Base-by-base conservation (phyloP, 2,329 filamentous ascomycete genomes). In the Bipolaris oryzae region DNA sequence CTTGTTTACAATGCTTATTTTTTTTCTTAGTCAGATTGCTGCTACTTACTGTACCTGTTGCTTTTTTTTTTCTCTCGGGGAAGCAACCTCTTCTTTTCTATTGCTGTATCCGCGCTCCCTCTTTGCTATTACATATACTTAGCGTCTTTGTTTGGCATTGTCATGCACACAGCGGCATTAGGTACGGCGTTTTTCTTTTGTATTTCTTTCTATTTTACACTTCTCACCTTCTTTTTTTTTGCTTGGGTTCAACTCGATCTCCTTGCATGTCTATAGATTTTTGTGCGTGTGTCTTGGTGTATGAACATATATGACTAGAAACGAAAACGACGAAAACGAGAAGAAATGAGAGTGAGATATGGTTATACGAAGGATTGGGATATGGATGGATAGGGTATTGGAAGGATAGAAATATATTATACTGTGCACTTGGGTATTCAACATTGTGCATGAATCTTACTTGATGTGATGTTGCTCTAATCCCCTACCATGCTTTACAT, bases 101-200 rank as follows among this genome's bases (percentile, higher is more conserved):
- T n/a, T n/a, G n/a, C 13, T n/a, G 13, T 35, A 15, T 35, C n/a
- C 13, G 39, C 20, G 15, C 39, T n/a, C n/a, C n/a, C 20, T 23
- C 20, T 23, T 42, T 42, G 15, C 39, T 42, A 35, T 15, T n/a
- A 42, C 39, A 35, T n/a, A 35, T 15, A 25, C 39, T 23, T 25
- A 52, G 48, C 48, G 48, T 18, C 39, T 33, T 35, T 35, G 25
- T 33, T 18, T 42, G 48, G 34, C 49, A 56, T 46, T 45, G 11
- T 28, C 20, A 45, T 28, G 41, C 20, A 31, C 20, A 31, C 42
- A 28, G 45, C 45, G 45, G 52, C 52, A 54, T 54, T 54, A 45
- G 51, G 39, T 34, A 42, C 33, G 52, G 52, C 52, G 44, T 49
- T 18, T 41, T 33, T 21, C 16, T 23, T 28, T 52, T 21, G 18